Percentiles rank a stretch among this genome's conserved stretches.
phyloP scores from a whole-genome alignment of 2,329 filamentous ascomycete genomes.

The Fusarium domesticum region DNA sequence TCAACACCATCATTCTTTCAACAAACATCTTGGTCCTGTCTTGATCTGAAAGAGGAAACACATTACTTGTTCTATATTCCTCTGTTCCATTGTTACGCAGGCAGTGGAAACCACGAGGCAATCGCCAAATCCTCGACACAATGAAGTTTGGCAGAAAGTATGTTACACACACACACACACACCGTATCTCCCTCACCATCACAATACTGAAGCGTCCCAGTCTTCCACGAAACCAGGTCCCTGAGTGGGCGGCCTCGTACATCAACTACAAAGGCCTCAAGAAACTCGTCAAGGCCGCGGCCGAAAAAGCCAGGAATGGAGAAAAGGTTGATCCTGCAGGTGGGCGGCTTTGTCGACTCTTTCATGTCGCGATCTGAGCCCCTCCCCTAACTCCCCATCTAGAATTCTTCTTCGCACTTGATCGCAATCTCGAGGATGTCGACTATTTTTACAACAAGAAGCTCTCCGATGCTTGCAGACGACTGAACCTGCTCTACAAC shows the following conservation, averaged over 20 bases:
- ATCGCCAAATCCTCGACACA: slow-evolving; percentile 1
- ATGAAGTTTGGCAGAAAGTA: slow-evolving; percentile 65
- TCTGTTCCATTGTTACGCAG: too few species aligned
- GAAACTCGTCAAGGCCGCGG: slow-evolving; percentile 85
- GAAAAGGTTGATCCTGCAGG: slow-evolving; percentile 85
- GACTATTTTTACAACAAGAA: slow-evolving; percentile 97
- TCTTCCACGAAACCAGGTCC: slow-evolving; percentile 78
- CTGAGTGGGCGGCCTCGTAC: slow-evolving; percentile 80
- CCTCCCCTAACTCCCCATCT: slow-evolving; percentile 36
- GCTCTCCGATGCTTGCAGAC: slow-evolving; percentile 76
- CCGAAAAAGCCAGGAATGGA: slow-evolving; percentile 62
- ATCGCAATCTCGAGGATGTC: slow-evolving; percentile 96
- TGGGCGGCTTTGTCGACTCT: slow-evolving; percentile 49
- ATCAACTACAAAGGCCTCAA: slow-evolving; percentile 92
- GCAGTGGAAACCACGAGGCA: too few species aligned
- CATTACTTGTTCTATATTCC: too few species aligned
- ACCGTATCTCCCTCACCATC: neutral
- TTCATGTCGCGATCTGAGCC: slow-evolving; percentile 27
- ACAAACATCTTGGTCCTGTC: too few species aligned
- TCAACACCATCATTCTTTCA: too few species aligned
- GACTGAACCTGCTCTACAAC: slow-evolving; percentile 81
- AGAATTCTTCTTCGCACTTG: slow-evolving; percentile 97
- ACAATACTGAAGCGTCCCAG: slow-evolving; percentile 39
- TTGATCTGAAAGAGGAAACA: too few species aligned
- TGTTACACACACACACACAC: slow-evolving; percentile 23